Base-by-base conservation (phyloP, 331 rosid genomes). In the Quercus lobata region DNA sequence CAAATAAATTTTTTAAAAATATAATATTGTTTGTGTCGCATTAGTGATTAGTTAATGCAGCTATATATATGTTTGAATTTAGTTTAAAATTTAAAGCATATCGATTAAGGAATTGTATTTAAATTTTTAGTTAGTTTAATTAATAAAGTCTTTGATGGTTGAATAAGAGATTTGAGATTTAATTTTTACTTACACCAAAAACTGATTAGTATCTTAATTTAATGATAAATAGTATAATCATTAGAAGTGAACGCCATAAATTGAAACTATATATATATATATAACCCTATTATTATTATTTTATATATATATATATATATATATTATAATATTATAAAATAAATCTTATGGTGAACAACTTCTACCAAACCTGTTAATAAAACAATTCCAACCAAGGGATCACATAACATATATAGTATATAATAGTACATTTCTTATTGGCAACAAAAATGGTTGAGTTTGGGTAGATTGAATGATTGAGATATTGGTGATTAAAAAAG, bases 171-270 rank as follows among this genome's bases (percentile, higher is more conserved):
- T 41, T 0, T 41, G 14, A 41, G 2, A 0, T 2, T 9, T 0
- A 41, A 41, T 41, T 0, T 0, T 3, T 0, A 0, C 0, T 3
- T 41, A 41, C 0, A 41, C 0, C 0, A 41, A 41, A 41, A 41
- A 41, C 0, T 3, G 1, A 41, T 41, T 2, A 0, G 0, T 41
- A 0, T 41, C 0, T 41, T 41, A 1, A 0, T 9, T 0, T 9
- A 12, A 41, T 41, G 1, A 9, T 41, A 2, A 41, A 2, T 0
- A 41, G 0, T 2, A 41, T 0, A 41, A 41, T 41, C 9, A 2
- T 41, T 9, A 41, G 2, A 41, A 41, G 3, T 2, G 14, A 41
- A 41, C 0, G 1, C 0, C 4, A 41, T 41, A 9, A 0, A 41
- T 41, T 41, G 49, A 2, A 41, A 41, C 12, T 41, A 0, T 41